phyloP scores from a whole-genome alignment of 495 filamentous ascomycete species.

The Tetracladium marchalianum region DNA sequence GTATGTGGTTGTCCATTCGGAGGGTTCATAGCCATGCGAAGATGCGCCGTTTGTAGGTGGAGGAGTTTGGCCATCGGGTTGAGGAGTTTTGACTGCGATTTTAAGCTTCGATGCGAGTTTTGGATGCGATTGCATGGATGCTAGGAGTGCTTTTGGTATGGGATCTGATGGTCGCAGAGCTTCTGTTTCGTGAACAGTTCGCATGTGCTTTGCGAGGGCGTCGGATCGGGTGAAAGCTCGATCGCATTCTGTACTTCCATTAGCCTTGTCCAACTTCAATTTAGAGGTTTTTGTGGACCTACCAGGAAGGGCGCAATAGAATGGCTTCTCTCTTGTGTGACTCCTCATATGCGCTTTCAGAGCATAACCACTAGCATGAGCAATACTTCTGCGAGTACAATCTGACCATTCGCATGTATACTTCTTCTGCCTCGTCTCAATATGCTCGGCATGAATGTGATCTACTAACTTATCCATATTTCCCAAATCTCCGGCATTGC shows the following conservation, averaged over 20 bases:
- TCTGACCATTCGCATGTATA: conserved; percentile 95
- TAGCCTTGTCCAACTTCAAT: conserved; percentile 2
- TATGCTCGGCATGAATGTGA: conserved; percentile 90
- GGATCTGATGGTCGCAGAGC: conserved; percentile 80
- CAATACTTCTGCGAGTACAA: conserved; percentile 74
- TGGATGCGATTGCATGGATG: conserved; percentile 36
- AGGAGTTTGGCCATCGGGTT: conserved; percentile 26
- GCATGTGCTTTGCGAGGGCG: conserved; percentile 95
- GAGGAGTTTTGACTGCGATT: conserved; percentile 47
- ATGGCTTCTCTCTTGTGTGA: conserved; percentile 96
- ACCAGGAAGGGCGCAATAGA: conserved; percentile 93
- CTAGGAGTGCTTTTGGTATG: conserved; percentile 59
- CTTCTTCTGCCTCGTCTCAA: conserved; percentile 60
- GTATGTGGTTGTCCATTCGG: conserved; percentile 25
- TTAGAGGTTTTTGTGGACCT: conserved; percentile 12
- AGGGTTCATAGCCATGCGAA: conserved; percentile 36
- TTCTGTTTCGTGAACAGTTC: conserved; percentile 96
- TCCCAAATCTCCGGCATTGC: conserved; percentile 63
- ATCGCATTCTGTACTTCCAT: conserved; percentile 67
- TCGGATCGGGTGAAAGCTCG: conserved; percentile 95
- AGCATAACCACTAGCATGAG: conserved; percentile 91
- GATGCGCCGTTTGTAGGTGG: conserved; percentile 43
- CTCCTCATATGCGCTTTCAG: conserved; percentile 94
- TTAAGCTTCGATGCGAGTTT: conserved; percentile 57
- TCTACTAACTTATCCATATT: conserved; percentile 93